Base-by-base conservation (phyloP, 1,139 yeast species). In the Pichia sp. region DNA sequence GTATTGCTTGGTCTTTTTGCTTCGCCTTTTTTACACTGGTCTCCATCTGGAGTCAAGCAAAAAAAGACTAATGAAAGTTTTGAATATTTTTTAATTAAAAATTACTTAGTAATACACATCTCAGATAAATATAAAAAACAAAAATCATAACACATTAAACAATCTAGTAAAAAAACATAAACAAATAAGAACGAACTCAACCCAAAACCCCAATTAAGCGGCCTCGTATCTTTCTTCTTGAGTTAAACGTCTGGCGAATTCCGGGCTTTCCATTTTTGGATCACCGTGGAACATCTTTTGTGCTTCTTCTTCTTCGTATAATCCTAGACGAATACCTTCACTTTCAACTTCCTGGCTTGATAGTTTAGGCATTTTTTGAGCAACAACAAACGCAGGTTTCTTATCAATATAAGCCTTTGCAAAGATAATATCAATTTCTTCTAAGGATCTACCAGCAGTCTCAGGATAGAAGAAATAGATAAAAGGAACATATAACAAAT, bases 391-490 rank as follows among this genome's bases (percentile, higher is more conserved):
- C 31, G 77, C 71, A 50, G 69, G 71, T 48, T 67, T 65, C 39
- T 66, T 65, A 46, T 75, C 79, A 39, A 62, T 64, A 51, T 65
- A 60, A 16, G 79, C 73, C 60, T 69, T 73, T 41, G 79, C 76
- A 49, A 55, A 59, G 51, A 82, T 79, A 52, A 74, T 68, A 57
- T 79, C 83, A 51, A 79, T 70, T 57, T 79, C 83, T 59, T 79
- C 85, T 58, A 79, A 66, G 31, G 81, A 66, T 56, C 82, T 69
- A 48, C 79, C 79, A 10, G 81, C 75, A 33, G 84, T 78, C 65
- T 79, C 85, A 35, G 85, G 85, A 58, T 74, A 78, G 64, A 74
- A 81, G 70, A 84, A 75, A 69, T 65, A 81, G 46, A 81, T 82
- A 55, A 69, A 53, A 34, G 86, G 85, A 38, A 80, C 66, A 67